Percentiles rank a stretch among this genome's conserved stretches.
These are phyloP conservation scores for Gleditsia sinensis DNA, from an alignment of 306 rosid genomes.

Conservation along the genomic window DNA sequence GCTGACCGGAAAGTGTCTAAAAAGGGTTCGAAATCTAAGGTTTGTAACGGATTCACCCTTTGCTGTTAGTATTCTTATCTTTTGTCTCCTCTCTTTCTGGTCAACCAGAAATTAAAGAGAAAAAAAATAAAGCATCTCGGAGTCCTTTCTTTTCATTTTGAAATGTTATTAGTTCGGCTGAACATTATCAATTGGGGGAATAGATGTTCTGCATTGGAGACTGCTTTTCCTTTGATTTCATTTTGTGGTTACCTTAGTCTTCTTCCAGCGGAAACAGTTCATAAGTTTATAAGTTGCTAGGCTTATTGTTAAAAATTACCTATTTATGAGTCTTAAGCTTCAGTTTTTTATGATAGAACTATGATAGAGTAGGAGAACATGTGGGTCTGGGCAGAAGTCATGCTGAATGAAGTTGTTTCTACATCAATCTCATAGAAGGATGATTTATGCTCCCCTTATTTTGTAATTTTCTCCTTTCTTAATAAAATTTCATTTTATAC, in stretches of 20 bases:
- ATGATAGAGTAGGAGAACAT: not conserved
- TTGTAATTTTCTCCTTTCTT: not conserved
- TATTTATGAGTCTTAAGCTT: not conserved
- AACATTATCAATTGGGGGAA: not conserved
- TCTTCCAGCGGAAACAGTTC: not conserved
- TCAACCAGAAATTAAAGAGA: not conserved
- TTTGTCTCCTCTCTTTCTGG: not conserved
- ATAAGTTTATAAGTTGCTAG: not conserved
- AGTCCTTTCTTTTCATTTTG: not conserved
- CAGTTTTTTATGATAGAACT: not conserved
- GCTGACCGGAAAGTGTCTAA: conserved; percentile 43
- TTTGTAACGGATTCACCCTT: conserved; percentile 17
- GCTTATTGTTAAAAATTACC: not conserved
- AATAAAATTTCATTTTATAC: not conserved
- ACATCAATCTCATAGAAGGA: not conserved
- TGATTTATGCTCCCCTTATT: not conserved
- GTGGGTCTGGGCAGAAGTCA: not conserved
- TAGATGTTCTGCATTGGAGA: conserved; percentile 12
- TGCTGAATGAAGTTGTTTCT: not conserved
- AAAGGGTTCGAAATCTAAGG: conserved; percentile 39
- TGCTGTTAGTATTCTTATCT: conserved; percentile 10
- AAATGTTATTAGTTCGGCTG: not conserved
- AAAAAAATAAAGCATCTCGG: not conserved
- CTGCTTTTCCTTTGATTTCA: conserved; percentile 2
- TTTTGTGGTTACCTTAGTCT: conserved; percentile 2